Percentiles rank a stretch among this genome's conserved stretches.
phyloP scores from a whole-genome alignment of 345 rosid species.

The Cardamine resedifolia region DNA sequence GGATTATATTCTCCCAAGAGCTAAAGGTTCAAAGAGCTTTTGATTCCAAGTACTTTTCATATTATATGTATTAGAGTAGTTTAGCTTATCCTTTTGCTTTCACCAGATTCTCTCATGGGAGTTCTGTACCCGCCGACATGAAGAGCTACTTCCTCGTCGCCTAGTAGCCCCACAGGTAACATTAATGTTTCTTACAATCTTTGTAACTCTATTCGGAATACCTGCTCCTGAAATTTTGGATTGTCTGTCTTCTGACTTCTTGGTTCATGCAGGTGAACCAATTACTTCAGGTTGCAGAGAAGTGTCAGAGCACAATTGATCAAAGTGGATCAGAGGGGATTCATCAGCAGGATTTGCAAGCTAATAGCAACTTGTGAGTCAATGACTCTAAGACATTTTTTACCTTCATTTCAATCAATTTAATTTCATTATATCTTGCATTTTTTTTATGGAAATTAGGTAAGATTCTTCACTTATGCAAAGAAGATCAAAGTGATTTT shows the following conservation, averaged over 20 bases:
- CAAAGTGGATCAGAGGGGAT: slow-evolving; percentile 91
- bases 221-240: slow-evolving; percentile 8
- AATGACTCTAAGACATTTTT: background rate
- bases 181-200: background rate
- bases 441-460: background rate
- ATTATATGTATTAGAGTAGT: slow-evolving; percentile 1
- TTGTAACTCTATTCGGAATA: background rate
- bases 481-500: background rate
- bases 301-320: slow-evolving; percentile 89
- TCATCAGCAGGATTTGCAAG: slow-evolving; percentile 86
- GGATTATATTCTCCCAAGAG: slow-evolving; percentile 83
- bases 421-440: background rate
- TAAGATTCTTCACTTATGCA: background rate
- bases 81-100: slow-evolving; percentile 20
- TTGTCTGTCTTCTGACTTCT: background rate
- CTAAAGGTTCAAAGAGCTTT: slow-evolving; percentile 59
- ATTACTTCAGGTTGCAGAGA: slow-evolving; percentile 89
- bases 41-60: background rate
- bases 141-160: slow-evolving; percentile 94
- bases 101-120: slow-evolving; percentile 93
- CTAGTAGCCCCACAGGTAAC: slow-evolving; percentile 93
- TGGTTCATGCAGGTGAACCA: slow-evolving; percentile 68
- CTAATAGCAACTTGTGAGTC: slow-evolving; percentile 89
- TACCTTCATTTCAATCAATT: background rate
- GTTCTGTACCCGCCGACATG: slow-evolving; percentile 90